These are phyloP conservation scores for Polyplosphaeria fusca DNA, from an alignment of 495 filamentous ascomycete genomes.

Conservation along the genomic window DNA sequence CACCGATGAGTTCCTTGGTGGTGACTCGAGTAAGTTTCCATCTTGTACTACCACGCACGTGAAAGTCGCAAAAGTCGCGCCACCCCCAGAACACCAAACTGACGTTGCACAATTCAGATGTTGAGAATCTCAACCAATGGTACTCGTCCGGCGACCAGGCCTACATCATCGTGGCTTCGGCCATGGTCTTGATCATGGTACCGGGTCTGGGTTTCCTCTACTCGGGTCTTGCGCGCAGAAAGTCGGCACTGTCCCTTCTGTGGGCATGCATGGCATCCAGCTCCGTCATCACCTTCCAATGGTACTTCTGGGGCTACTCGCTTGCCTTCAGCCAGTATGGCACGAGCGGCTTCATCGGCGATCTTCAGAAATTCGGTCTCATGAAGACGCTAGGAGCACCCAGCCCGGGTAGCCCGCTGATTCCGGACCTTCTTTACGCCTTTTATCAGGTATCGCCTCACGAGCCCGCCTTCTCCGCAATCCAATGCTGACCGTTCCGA, in stretches of 20 bases:
- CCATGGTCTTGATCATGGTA: constrained; percentile 93
- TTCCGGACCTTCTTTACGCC: constrained; percentile 61
- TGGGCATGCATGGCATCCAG: constrained; percentile 66
- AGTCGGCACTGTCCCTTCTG: constrained; percentile 67
- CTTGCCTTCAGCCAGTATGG: constrained; percentile 63
- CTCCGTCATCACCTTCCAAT: constrained; percentile 67
- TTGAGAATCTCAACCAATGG: constrained; percentile 88
- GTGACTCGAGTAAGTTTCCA: constrained; percentile 71
- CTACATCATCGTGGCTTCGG: constrained; percentile 87
- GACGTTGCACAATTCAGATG: constrained; percentile 44
- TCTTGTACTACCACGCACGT: not conserved
- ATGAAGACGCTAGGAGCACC: constrained; percentile 62
- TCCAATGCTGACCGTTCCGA: constrained; percentile 7
- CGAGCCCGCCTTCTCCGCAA: not conserved
- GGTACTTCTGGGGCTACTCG: constrained; percentile 75
- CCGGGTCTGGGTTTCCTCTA: constrained; percentile 70
- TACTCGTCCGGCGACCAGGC: constrained; percentile 68
- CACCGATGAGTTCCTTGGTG: constrained; percentile 67
- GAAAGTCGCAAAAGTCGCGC: not conserved
- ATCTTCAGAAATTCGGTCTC: constrained; percentile 62
- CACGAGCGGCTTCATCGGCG: constrained; percentile 65
- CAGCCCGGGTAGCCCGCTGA: constrained; percentile 60
- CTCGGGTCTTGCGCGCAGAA: constrained; percentile 62
- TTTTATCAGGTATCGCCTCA: constrained; percentile 61
- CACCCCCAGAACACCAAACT: not conserved